phyloP scores from a whole-genome alignment of 371 early-diverging fungal species.

The Rhizopus arrhizus region DNA sequence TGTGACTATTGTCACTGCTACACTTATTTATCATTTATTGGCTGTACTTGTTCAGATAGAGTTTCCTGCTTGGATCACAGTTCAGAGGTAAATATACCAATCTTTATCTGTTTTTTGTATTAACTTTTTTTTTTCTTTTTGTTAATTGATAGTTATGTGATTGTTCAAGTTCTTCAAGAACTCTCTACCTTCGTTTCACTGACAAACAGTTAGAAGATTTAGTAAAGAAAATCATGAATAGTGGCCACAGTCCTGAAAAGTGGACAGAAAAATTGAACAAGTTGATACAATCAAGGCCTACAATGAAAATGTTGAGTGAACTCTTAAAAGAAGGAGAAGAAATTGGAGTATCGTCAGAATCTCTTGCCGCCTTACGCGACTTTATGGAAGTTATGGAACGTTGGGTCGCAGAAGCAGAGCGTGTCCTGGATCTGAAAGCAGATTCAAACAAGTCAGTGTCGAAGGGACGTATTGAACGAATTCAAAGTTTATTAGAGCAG shows the following conservation, averaged over 20 bases:
- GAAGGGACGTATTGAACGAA: conserved; percentile 11
- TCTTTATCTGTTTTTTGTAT: not conserved
- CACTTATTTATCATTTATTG: conserved; percentile 69
- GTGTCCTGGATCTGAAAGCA: conserved; percentile 29
- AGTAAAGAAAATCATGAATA: conserved; percentile 22
- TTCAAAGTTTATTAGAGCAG: conserved; percentile 10
- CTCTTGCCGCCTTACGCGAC: conserved; percentile 43
- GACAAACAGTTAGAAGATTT: conserved; percentile 56
- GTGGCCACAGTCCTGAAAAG: conserved; percentile 32
- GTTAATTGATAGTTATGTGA: conserved; percentile 48
- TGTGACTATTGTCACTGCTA: conserved; percentile 75
- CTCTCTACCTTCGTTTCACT: conserved; percentile 55
- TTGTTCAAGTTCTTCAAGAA: conserved; percentile 48
- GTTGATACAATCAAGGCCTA: conserved; percentile 51
- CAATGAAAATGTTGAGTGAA: conserved; percentile 52
- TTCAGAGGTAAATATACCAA: conserved; percentile 45
- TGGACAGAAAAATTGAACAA: conserved; percentile 50
- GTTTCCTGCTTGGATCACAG: conserved; percentile 67
- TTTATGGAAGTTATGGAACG: conserved; percentile 51
- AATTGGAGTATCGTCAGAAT: conserved; percentile 30
- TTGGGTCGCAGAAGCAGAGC: conserved; percentile 53
- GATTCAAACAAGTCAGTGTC: conserved; percentile 9
- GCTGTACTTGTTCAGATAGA: conserved; percentile 65
- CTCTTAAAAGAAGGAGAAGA: conserved; percentile 57
- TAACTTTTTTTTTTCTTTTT: not conserved